Evolutionary conservation across 2,329 filamentous ascomycete genomes (phyloP).

Genomic region (Ceratocystis lukuohia): DNA sequence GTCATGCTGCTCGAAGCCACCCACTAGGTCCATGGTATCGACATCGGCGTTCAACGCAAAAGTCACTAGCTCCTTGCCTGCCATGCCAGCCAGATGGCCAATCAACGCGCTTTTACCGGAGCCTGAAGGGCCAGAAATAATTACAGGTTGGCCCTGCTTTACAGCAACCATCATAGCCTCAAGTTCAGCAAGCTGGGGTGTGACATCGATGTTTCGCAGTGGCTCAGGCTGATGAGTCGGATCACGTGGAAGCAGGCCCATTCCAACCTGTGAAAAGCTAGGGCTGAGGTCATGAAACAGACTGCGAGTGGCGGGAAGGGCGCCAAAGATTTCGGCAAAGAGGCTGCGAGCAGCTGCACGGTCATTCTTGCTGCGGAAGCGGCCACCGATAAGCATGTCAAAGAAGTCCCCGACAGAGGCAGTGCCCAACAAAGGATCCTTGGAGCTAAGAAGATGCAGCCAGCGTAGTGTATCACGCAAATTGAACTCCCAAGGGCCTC

Average conservation of each 20-base stretch:
- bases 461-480: slow-evolving; percentile 80
- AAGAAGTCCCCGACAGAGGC: slow-evolving; percentile 59
- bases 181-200: slow-evolving; percentile 52
- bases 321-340: slow-evolving; percentile 51
- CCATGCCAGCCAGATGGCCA: slow-evolving; percentile 63
- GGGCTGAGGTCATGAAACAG: slow-evolving; percentile 59
- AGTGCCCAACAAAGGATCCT: slow-evolving; percentile 24
- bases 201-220: slow-evolving; percentile 38
- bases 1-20: slow-evolving; percentile 91
- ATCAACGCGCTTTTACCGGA: slow-evolving; percentile 76
- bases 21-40: slow-evolving; percentile 92
- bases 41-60: slow-evolving; percentile 90
- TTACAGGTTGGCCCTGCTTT: slow-evolving; percentile 74
- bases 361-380: slow-evolving; percentile 66
- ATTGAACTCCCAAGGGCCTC: slow-evolving; percentile 91
- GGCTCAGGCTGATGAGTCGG: slow-evolving; percentile 36
- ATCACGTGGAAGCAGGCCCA: slow-evolving; percentile 56
- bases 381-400: slow-evolving; percentile 68
- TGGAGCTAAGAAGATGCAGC: slow-evolving; percentile 56
- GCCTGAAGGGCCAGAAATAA: slow-evolving; percentile 73
- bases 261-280: slow-evolving; percentile 60
- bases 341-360: slow-evolving; percentile 50
- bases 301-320: slow-evolving; percentile 41
- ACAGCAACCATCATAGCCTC: slow-evolving; percentile 83
- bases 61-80: slow-evolving; percentile 62